Conservation (phyloP, 2,329 filamentous ascomycete genomes). For the Aspergillus melleus region DNA sequence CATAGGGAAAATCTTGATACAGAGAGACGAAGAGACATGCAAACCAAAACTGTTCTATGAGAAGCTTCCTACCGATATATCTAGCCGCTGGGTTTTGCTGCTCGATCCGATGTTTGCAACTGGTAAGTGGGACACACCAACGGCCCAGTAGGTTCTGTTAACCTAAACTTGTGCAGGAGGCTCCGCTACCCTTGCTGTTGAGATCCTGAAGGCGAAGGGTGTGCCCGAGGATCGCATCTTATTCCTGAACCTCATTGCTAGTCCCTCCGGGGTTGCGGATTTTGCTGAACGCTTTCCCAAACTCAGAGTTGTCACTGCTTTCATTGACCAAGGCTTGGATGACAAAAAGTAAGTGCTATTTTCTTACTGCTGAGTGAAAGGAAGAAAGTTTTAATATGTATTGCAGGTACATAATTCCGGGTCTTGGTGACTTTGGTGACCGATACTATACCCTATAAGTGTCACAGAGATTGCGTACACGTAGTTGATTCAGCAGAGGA, state of each 20-base stretch:
- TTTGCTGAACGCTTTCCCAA: constrained; percentile 89
- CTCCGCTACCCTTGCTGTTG: constrained; percentile 94
- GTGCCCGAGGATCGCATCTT: constrained; percentile 94
- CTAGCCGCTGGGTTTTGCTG: constrained; percentile 86
- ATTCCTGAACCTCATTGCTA: constrained; percentile 97
- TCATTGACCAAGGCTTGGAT: constrained; percentile 93
- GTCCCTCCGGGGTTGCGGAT: constrained; percentile 83
- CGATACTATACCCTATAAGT: constrained; percentile 88
- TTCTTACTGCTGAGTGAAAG: neutral
- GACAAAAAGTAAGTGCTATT: constrained; percentile 82
- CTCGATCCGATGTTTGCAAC: constrained; percentile 99
- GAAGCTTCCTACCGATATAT: constrained; percentile 92
- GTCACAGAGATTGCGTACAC: neutral
- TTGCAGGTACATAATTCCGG: constrained; percentile 86
- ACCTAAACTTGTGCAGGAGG: constrained; percentile 60
- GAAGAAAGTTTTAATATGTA: constrained; percentile 11
- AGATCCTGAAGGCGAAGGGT: constrained; percentile 83
- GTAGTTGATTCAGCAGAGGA: neutral
- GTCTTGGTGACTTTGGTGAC: constrained; percentile 92
- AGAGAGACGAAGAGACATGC: constrained; percentile 92
- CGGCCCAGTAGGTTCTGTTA: neutral
- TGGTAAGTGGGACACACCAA: constrained; percentile 54
- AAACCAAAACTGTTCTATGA: constrained; percentile 95
- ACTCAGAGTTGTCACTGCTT: constrained; percentile 88
- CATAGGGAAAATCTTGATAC: constrained; percentile 98